Conservation (phyloP, 495 filamentous ascomycete species). For the Aspergillus affinis region DNA sequence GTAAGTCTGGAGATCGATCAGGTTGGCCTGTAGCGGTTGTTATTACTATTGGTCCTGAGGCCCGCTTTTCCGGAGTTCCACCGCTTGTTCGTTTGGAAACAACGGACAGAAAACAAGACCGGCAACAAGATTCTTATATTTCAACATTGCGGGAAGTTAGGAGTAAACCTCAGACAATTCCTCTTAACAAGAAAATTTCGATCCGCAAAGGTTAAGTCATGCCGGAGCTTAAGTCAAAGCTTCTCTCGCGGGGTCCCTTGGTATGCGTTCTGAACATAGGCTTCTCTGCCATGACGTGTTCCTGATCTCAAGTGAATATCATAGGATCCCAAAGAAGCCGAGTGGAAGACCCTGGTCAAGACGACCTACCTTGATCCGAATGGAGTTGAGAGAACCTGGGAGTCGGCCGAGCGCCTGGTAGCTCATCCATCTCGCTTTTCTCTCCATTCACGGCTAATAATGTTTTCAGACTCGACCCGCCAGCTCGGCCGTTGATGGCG, state of each 20-base stretch:
- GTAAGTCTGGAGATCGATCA: background rate
- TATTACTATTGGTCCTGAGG: background rate
- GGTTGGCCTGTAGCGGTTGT: background rate
- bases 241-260: slow-evolving; percentile 19
- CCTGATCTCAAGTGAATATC: background rate
- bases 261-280: slow-evolving; percentile 5
- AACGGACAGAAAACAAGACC: no score
- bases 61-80: background rate
- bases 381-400: slow-evolving; percentile 71
- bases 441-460: background rate
- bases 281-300: background rate
- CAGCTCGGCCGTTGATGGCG: slow-evolving; percentile 74
- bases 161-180: no score
- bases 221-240: slow-evolving; percentile 15
- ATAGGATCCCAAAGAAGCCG: slow-evolving; percentile 57
- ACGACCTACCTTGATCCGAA: slow-evolving; percentile 73
- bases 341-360: slow-evolving; percentile 70
- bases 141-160: no score
- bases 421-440: background rate
- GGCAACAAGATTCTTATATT: no score
- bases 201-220: background rate
- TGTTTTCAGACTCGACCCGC: slow-evolving; percentile 58
- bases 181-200: no score
- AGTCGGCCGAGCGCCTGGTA: slow-evolving; percentile 66
- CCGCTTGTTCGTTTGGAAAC: background rate